These are phyloP conservation scores for Yamagishiella unicocca DNA, from an alignment of 139 green algal species.

Conservation along the genomic window DNA sequence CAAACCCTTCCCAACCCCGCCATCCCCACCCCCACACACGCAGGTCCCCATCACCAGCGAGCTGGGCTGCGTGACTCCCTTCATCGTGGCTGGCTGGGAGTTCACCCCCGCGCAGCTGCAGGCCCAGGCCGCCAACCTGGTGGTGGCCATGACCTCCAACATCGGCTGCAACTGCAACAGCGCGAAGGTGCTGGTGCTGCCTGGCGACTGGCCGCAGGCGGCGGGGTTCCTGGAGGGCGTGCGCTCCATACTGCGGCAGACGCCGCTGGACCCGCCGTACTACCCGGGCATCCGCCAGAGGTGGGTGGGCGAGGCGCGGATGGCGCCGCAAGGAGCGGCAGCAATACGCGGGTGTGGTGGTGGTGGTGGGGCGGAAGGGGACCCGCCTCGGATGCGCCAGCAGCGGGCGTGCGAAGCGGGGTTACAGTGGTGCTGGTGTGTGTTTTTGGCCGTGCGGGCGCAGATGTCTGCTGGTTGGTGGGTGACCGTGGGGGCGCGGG, in stretches of 20 bases:
- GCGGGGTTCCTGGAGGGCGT: conserved; percentile 51
- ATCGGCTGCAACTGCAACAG: conserved; percentile 57
- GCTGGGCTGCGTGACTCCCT: conserved; percentile 58
- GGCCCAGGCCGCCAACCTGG: conserved; percentile 20
- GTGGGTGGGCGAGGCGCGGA: background rate
- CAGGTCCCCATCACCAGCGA: conserved; percentile 68
- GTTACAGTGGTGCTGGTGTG: too few relatives aligned
- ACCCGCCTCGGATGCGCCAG: too few relatives aligned
- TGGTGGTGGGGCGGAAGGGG: too few relatives aligned
- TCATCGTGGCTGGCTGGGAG: conserved; percentile 25
- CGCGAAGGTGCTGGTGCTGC: conserved; percentile 57
- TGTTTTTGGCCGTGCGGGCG: too few relatives aligned
- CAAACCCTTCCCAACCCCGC: background rate
- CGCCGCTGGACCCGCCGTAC: conserved; percentile 51
- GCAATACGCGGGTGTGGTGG: too few relatives aligned
- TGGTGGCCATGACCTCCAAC: conserved; percentile 43
- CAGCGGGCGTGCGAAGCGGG: background rate
- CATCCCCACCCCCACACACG: background rate
- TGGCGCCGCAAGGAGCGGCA: too few relatives aligned
- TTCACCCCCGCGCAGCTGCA: conserved; percentile 44
- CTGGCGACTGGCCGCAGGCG: conserved; percentile 51
- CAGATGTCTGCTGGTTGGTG: too few relatives aligned
- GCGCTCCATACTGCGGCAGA: background rate
- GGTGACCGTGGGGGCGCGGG: too few relatives aligned
- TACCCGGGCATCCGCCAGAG: conserved; percentile 57